Conservation (phyloP, 106 monocot genomes). For the Phalaenopsis equestris region DNA sequence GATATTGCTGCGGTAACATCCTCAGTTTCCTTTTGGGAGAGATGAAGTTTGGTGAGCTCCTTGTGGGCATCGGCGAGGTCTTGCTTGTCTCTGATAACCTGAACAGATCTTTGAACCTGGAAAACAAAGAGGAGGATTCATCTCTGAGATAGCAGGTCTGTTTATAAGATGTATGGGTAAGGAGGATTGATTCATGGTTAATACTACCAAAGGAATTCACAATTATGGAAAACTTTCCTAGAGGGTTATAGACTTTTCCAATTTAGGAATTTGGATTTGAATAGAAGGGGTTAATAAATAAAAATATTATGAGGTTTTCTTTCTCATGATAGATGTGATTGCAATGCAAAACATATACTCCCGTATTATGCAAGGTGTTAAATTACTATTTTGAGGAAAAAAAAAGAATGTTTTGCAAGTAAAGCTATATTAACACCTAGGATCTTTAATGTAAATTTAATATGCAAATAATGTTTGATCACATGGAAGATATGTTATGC, state of each 20-base stretch:
- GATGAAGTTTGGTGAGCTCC: conserved; percentile 73
- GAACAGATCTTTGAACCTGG: conserved; percentile 91
- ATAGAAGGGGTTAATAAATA: not conserved
- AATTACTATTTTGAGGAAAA: not conserved
- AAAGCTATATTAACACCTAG: too few relatives aligned
- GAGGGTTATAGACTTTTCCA: not conserved
- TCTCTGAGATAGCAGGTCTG: not conserved
- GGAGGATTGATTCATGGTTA: not conserved
- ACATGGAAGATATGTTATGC: not conserved
- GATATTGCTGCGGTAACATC: conserved; percentile 18
- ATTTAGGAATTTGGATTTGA: not conserved
- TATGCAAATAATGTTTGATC: not conserved
- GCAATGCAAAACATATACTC: too few relatives aligned
- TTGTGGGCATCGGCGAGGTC: conserved; percentile 83
- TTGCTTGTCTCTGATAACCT: conserved; percentile 89
- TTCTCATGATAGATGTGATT: too few relatives aligned
- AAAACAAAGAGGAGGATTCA: not conserved
- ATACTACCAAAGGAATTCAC: not conserved
- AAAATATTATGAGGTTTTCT: too few relatives aligned
- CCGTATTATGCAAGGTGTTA: not conserved
- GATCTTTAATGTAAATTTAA: not conserved
- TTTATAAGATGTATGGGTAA: not conserved
- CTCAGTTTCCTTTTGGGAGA: conserved; percentile 46
- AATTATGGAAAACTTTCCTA: too few relatives aligned
- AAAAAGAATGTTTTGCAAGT: not conserved